Base-by-base conservation (phyloP, 768 basidiomycete species). In the Serendipita vermifera region DNA sequence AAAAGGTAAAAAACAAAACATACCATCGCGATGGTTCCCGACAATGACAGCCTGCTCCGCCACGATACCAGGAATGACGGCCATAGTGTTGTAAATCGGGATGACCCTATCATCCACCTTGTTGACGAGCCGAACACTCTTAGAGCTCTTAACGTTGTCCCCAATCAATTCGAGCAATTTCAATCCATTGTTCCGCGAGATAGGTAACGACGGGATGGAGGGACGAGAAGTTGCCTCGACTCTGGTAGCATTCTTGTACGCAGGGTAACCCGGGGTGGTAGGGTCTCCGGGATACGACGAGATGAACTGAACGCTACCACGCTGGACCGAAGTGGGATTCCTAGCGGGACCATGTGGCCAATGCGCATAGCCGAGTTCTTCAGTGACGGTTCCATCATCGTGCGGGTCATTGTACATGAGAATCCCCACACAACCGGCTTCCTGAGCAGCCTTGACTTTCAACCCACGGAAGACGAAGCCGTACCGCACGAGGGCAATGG, bases 51-150 rank as follows among this genome's bases (percentile, higher is more conserved):
- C 80, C 67, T 96, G 93, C 63, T 91, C 82, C 57, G 76, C 76
- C 63, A 92, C 78, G 57, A 83, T 79, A 2, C 89, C 91, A 5
- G 88, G 90, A 57, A 93, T 85, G 27, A 82, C 75, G 9, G 77
- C 83, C 78, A 86, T 85, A 13, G 80, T 75, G 69, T 94, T 96
- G 89, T 89, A 94, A 46, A 94, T 89, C 14, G 90, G 88, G 3
- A 77, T 91, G 11, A 92, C 78, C 64, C 82, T 80, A 27, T 77
- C 81, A 57, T 89, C 77, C 36, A 94, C 86, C 82, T 81, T 70
- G 65, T 86, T 87, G 22, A 76, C 73, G 9, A 87, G 67, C 55
- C 72, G 71, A 22, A 85, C 70, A 9, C 70, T 70, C 14, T 68
- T 71, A 51, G 75, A 70, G 65, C 64, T 68, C 26, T 58, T 51